These are phyloP conservation scores for Hypoxylon sp. DNA, from an alignment of 2,329 filamentous ascomycete genomes.

Conservation along the genomic window DNA sequence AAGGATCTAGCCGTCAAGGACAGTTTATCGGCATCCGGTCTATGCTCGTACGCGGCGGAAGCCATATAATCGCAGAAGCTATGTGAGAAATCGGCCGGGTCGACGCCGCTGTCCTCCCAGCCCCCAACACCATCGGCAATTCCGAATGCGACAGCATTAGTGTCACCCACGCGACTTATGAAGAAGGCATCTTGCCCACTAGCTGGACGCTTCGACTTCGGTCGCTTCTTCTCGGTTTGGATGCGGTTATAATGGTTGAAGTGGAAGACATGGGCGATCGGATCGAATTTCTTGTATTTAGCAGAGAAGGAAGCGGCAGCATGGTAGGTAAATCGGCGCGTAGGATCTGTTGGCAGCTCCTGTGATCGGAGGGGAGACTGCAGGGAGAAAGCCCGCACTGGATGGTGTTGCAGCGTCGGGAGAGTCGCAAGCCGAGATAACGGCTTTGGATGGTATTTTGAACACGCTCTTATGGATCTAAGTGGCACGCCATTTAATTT, in stretches of 20 bases:
- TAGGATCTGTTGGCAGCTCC: slow-evolving; percentile 38
- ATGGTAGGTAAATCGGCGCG: slow-evolving; percentile 67
- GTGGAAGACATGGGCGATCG: slow-evolving; percentile 73
- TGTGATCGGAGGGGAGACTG: slow-evolving; percentile 36
- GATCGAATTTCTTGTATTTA: slow-evolving; percentile 74
- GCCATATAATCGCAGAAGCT: slow-evolving; percentile 95
- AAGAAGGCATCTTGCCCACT: slow-evolving; percentile 98
- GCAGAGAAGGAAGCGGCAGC: slow-evolving; percentile 79
- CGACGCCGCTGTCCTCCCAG: slow-evolving; percentile 91
- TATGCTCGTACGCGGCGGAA: slow-evolving; percentile 70
- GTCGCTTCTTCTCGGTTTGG: slow-evolving; percentile 59
- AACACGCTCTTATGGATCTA: slow-evolving; percentile 36
- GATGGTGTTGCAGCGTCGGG: slow-evolving; percentile 21
- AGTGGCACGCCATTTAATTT: slow-evolving; percentile 35
- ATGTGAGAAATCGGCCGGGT: slow-evolving; percentile 95
- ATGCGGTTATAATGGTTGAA: slow-evolving; percentile 73
- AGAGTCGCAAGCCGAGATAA: slow-evolving; percentile 12
- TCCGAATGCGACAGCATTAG: slow-evolving; percentile 79
- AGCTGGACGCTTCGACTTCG: slow-evolving; percentile 71
- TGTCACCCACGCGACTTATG: slow-evolving; percentile 78
- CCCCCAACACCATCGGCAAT: slow-evolving; percentile 95
- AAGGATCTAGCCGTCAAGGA: slow-evolving; percentile 71
- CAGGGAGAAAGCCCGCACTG: slow-evolving; percentile 38
- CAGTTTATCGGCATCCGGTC: slow-evolving; percentile 41
- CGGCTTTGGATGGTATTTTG: slow-evolving; percentile 30